These are phyloP conservation scores for Musa troglodytarum DNA, from an alignment of 176 grass and related monocot species.

Conservation along the genomic window DNA sequence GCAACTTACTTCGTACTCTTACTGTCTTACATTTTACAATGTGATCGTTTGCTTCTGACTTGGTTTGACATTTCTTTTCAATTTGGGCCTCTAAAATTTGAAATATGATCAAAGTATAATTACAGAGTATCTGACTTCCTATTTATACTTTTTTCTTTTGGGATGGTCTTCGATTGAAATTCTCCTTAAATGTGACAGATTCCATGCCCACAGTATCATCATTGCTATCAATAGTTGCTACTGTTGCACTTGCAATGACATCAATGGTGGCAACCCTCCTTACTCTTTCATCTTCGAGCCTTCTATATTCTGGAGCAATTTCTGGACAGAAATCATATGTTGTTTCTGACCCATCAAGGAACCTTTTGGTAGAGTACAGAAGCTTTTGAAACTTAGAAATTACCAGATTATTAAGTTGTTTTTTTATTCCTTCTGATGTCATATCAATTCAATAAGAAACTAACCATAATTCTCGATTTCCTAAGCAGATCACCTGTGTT, in stretches of 20 bases:
- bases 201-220: slow-evolving; percentile 57
- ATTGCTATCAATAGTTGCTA: slow-evolving; percentile 37
- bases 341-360: slow-evolving; percentile 77
- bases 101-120: no score
- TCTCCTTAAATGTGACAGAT: slow-evolving; percentile 34
- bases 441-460: background rate
- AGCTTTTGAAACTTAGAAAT: background rate
- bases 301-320: slow-evolving; percentile 60
- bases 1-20: no score
- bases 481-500: background rate
- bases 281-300: slow-evolving; percentile 55
- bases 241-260: slow-evolving; percentile 33
- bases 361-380: slow-evolving; percentile 45
- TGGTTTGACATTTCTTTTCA: no score
- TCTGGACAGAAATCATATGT: slow-evolving; percentile 48
- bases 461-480: background rate
- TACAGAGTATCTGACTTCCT: background rate
- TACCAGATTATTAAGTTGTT: background rate
- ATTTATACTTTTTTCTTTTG: background rate
- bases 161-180: background rate
- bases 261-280: slow-evolving; percentile 43
- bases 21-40: no score
- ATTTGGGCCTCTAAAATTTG: no score
- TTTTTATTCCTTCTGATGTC: background rate
- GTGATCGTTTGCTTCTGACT: no score